Percentiles rank a stretch among this genome's conserved stretches.
phyloP scores from a whole-genome alignment of 306 rosid genomes.

The Malus sylvestris region DNA sequence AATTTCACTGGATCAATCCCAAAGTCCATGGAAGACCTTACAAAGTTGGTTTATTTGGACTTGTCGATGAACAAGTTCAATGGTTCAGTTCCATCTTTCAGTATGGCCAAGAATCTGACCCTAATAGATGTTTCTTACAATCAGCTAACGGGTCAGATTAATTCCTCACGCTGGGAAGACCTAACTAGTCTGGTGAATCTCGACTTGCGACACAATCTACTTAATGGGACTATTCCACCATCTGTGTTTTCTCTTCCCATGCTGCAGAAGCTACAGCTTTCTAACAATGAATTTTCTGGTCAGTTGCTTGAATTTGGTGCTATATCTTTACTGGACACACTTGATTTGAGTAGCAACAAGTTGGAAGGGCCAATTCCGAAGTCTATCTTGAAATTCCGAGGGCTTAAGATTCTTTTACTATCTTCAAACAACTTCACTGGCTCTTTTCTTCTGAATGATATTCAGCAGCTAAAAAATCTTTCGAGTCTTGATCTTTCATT shows the following conservation, averaged over 20 bases:
- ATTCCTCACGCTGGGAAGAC: conserved; percentile 17
- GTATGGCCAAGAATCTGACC: conserved; percentile 8
- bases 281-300: conserved; percentile 17
- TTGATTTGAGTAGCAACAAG: conserved; percentile 43
- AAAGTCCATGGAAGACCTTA: not conserved
- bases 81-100: conserved; percentile 27
- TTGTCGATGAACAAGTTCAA: not conserved
- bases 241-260: conserved; percentile 17
- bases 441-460: not conserved
- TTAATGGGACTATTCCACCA: conserved; percentile 16
- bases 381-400: conserved; percentile 9
- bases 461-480: conserved; percentile 20
- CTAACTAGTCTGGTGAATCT: conserved; percentile 13
- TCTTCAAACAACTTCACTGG: conserved; percentile 46
- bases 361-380: conserved; percentile 37
- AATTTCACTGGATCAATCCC: conserved; percentile 26
- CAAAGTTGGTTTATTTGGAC: conserved; percentile 15
- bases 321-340: conserved; percentile 16
- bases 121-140: conserved; percentile 16
- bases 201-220: conserved; percentile 16
- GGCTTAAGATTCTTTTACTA: conserved; percentile 16
- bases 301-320: not conserved
- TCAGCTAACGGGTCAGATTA: conserved; percentile 11
- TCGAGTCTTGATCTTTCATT: conserved; percentile 32
- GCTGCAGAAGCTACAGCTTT: conserved; percentile 10